These are phyloP conservation scores for Mycena albidolilacea DNA, from an alignment of 768 basidiomycete species.

Conservation along the genomic window DNA sequence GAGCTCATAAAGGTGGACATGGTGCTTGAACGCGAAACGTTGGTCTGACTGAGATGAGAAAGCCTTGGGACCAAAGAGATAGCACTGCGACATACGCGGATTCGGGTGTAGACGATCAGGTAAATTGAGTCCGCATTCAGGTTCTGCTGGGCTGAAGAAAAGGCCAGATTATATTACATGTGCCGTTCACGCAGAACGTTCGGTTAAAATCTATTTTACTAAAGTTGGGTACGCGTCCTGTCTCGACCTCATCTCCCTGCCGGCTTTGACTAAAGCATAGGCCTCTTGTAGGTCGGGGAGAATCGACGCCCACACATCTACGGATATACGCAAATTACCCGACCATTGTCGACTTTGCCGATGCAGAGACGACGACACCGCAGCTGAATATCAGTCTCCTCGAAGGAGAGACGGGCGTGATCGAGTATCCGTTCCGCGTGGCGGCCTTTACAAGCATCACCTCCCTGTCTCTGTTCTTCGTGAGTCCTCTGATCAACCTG, in stretches of 20 bases:
- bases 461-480: constrained; percentile 84
- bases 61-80: constrained; percentile 84
- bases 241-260: constrained; percentile 7
- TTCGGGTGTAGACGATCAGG: constrained; percentile 91
- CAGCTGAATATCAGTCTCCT: constrained; percentile 79
- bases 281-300: constrained; percentile 75
- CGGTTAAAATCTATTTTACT: constrained; percentile 80
- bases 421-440: constrained; percentile 84
- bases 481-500: constrained; percentile 56
- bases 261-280: constrained; percentile 12
- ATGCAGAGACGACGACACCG: constrained; percentile 78
- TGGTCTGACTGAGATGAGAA: constrained; percentile 5
- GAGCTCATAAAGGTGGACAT: constrained; percentile 70
- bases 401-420: constrained; percentile 77
- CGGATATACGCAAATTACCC: constrained; percentile 82
- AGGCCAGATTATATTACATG: constrained; percentile 80
- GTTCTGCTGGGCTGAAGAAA: constrained; percentile 32
- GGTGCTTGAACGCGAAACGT: neutral
- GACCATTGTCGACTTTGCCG: constrained; percentile 83
- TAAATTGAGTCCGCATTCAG: constrained; percentile 45
- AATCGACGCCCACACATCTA: constrained; percentile 80
- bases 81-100: constrained; percentile 76
- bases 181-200: constrained; percentile 87
- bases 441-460: constrained; percentile 85
- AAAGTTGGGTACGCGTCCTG: constrained; percentile 73